Base-by-base conservation (phyloP, 345 rosid species). In the Dovyalis caffra region DNA sequence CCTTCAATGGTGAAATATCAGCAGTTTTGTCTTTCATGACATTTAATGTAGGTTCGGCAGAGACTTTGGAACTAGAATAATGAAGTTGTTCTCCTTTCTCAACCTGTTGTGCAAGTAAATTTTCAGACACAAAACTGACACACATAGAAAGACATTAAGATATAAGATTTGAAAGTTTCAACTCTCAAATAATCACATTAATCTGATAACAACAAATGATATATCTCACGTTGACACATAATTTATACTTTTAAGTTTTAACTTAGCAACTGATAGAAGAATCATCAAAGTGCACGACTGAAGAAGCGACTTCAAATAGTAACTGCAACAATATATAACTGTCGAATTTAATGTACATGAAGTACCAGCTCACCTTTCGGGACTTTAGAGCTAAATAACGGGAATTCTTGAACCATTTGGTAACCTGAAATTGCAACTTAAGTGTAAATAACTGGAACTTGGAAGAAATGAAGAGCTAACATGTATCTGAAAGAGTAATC, bases 341-440 rank as follows among this genome's bases (percentile, higher is more conserved):
- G 34, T 23, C 8, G 71, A 32, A 34, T n/a, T 40, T 61, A 51
- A 51, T 43, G 71, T 7, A 63, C 18, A 58, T 11, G 33, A 70
- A 21, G 62, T 23, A 53, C 26, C 26, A 70, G 21, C 81, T 79
- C 63, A 95, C 99, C 98, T 90, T 95, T 80, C 99, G 86, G 65
- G 82, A 84, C 82, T 88, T 90, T 51, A 91, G 84, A 35, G 99
- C 96, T 79, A 87, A 66, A 78, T 93, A 95, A 31, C 99, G 87
- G 15, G 98, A 85, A 82, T 95, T 95, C 89, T 91, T 93, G 86
- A 95, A 95, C 98, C 99, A 95, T 85, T 93, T 93, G 86, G 87
- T 90, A 61, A 95, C 97, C 99, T 95, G 96, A 75, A 80, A 76
- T 76, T 71, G 75, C 72, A 73, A 68, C 64, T 78, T 33, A 26